Evolutionary conservation across 2,329 filamentous ascomycete species (phyloP).

Genomic region (Diaporthe helianthi): DNA sequence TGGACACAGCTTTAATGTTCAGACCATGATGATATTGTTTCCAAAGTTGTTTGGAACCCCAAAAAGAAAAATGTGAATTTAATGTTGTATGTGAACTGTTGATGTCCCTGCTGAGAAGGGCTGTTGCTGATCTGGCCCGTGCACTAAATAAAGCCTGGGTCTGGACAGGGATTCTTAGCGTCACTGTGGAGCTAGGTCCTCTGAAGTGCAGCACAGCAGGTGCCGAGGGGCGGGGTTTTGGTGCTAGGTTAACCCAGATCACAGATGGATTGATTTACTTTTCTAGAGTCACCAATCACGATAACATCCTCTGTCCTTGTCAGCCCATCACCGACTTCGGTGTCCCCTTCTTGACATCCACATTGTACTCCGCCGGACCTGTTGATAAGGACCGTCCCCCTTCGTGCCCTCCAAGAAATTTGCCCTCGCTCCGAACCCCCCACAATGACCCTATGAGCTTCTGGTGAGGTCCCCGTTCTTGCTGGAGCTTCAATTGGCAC

Average conservation of each 20-base stretch:
- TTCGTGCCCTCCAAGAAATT: background rate
- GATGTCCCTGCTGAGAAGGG: background rate
- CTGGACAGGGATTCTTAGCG: background rate
- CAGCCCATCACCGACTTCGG: conserved; percentile 34
- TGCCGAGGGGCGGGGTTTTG: conserved; percentile 23
- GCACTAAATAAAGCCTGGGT: background rate
- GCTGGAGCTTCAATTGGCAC: conserved; percentile 32
- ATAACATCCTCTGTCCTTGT: conserved; percentile 32
- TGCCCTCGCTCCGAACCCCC: conserved; percentile 18
- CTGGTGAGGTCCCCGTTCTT: conserved; percentile 29
- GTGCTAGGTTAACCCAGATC: background rate
- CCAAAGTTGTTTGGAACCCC: background rate
- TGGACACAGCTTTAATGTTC: background rate
- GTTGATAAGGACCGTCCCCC: conserved; percentile 11
- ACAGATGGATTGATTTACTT: conserved; percentile 15
- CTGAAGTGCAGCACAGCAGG: conserved; percentile 16
- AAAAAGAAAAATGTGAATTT: background rate
- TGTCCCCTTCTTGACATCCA: conserved; percentile 11
- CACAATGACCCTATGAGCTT: conserved; percentile 33
- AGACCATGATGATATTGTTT: background rate
- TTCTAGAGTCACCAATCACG: conserved; percentile 31
- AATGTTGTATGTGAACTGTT: background rate
- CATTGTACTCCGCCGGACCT: conserved; percentile 7
- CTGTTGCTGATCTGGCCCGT: conserved; percentile 50
- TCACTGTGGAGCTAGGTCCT: background rate